phyloP scores from a whole-genome alignment of 2,329 filamentous ascomycete genomes.

The Neofusicoccum kwambonambiense region DNA sequence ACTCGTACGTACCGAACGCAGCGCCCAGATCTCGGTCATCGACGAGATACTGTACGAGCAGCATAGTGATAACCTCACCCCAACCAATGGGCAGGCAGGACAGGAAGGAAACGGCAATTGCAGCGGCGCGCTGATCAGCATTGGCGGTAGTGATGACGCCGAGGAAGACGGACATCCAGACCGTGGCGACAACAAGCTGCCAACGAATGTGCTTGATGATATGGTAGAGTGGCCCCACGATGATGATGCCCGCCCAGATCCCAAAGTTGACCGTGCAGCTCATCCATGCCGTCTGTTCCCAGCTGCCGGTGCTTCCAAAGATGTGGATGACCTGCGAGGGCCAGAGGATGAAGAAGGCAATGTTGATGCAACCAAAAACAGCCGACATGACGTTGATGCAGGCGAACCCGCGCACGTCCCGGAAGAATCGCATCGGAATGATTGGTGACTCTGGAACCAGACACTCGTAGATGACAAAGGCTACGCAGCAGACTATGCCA shows the following conservation, averaged over 20 bases:
- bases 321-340: constrained; percentile 27
- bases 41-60: constrained; percentile 23
- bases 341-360: constrained; percentile 31
- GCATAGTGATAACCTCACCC: constrained; percentile 22
- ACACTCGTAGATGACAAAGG: constrained; percentile 26
- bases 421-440: constrained; percentile 33
- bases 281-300: constrained; percentile 29
- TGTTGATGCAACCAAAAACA: constrained; percentile 28
- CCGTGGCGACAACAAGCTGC: constrained; percentile 21
- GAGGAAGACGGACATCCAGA: constrained; percentile 24
- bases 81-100: constrained; percentile 23
- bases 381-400: constrained; percentile 29
- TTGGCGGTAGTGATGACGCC: constrained; percentile 24
- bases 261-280: constrained; percentile 31
- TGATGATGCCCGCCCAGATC: constrained; percentile 30
- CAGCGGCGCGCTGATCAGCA: neutral
- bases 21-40: constrained; percentile 21
- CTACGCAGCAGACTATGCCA: constrained; percentile 25
- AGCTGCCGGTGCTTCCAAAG: constrained; percentile 19
- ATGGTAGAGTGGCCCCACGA: constrained; percentile 26
- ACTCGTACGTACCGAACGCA: constrained; percentile 21
- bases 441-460: constrained; percentile 27
- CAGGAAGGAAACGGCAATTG: constrained; percentile 22
- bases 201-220: constrained; percentile 25
- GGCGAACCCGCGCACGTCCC: constrained; percentile 30